Percentiles rank a stretch among this genome's conserved stretches.
phyloP scores from a whole-genome alignment of 495 filamentous ascomycete genomes.

The Daldinia concentrica region DNA sequence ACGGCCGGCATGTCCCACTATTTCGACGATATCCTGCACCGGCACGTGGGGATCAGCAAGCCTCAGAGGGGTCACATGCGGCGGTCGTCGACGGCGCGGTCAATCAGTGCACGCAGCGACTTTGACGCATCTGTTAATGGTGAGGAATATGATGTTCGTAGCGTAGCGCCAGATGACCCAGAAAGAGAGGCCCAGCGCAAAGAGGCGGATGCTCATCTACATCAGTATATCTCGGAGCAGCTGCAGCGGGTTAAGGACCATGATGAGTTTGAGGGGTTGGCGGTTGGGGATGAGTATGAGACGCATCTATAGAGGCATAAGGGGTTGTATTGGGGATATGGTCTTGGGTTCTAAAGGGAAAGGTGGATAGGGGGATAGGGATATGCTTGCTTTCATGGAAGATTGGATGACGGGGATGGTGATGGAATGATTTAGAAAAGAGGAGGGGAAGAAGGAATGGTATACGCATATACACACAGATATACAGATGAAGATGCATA shows the following conservation, averaged over 20 bases:
- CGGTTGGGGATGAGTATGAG: slow-evolving; percentile 62
- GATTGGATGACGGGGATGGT: background rate
- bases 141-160: slow-evolving; percentile 48
- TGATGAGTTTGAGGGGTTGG: slow-evolving; percentile 47
- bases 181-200: slow-evolving; percentile 54
- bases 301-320: slow-evolving; percentile 49
- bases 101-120: slow-evolving; percentile 88
- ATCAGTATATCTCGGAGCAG: slow-evolving; percentile 76
- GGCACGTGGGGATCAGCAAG: slow-evolving; percentile 50
- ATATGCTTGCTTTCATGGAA: background rate
- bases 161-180: slow-evolving; percentile 44
- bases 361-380: no score
- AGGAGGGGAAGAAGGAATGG: background rate
- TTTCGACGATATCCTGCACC: slow-evolving; percentile 89
- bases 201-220: slow-evolving; percentile 71
- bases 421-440: slow-evolving; percentile 6
- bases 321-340: no score
- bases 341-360: background rate
- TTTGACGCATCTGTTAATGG: slow-evolving; percentile 63
- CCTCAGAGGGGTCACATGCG: slow-evolving; percentile 66
- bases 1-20: slow-evolving; percentile 85
- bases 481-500: slow-evolving; percentile 22
- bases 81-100: slow-evolving; percentile 83
- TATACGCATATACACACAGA: slow-evolving; percentile 24
- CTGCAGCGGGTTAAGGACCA: slow-evolving; percentile 65